A percentile compares a stretch with the other conserved stretches of the same genome.
Conservation (phyloP, 1,139 yeast species). For the Kodamaea sp. region DNA sequence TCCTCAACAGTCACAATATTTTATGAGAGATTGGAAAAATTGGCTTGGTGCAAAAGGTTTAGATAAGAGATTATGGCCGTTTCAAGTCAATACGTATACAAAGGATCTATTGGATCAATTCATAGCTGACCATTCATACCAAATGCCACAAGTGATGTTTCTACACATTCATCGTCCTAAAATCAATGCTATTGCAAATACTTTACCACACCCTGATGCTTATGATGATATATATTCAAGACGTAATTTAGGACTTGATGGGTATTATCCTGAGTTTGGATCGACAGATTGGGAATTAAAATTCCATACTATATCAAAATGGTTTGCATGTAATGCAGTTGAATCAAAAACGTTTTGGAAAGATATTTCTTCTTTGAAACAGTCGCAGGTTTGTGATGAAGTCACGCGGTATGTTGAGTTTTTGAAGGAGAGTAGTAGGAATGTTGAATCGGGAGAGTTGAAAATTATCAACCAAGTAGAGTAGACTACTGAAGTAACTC, state of each 20-base stretch:
- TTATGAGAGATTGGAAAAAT: conserved; percentile 13
- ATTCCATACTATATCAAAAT: conserved; percentile 32
- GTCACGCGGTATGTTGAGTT: conserved; percentile 25
- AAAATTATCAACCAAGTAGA: background rate
- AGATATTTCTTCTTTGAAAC: conserved; percentile 18
- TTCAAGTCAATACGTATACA: conserved; percentile 28
- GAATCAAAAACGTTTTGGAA: conserved; percentile 22
- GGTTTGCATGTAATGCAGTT: conserved; percentile 33
- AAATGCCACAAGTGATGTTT: conserved; percentile 29
- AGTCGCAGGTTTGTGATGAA: conserved; percentile 24
- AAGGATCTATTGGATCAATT: conserved; percentile 15
- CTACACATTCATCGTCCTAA: conserved; percentile 45
- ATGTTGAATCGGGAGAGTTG: conserved; percentile 5
- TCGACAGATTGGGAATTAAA: conserved; percentile 31
- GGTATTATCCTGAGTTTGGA: conserved; percentile 17
- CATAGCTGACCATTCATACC: conserved; percentile 10
- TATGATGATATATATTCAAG: conserved; percentile 12
- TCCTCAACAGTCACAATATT: conserved; percentile 14
- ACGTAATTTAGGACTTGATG: conserved; percentile 16
- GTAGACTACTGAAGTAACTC: background rate
- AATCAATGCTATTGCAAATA: conserved; percentile 28
- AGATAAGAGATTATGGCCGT: conserved; percentile 32
- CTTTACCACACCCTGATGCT: conserved; percentile 12
- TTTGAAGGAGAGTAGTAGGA: conserved; percentile 20
- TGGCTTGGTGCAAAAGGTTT: conserved; percentile 15